Conservation (phyloP, 139 green algal genomes). For the Coelastrella sp. region DNA sequence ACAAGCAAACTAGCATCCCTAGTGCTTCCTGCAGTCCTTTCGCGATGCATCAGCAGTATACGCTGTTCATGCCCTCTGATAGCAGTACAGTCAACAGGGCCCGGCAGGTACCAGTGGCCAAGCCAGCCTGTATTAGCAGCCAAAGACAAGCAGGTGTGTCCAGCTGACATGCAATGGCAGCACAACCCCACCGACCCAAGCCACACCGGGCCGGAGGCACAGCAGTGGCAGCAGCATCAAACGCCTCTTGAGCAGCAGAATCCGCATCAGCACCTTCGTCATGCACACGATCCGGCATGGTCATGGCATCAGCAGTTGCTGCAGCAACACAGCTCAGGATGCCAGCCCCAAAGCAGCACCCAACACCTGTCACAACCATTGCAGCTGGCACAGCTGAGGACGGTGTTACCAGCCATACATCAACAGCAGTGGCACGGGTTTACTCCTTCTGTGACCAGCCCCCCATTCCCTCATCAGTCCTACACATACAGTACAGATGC, state of each 20-base stretch:
- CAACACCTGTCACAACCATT: background rate
- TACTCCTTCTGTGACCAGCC: background rate
- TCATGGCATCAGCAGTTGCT: background rate
- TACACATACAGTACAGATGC: background rate
- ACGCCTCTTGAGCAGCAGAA: background rate
- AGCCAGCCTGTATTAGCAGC: no score
- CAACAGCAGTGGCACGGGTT: background rate
- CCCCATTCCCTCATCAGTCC: background rate
- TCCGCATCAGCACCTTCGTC: no score
- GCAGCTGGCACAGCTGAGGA: no score
- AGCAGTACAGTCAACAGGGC: background rate
- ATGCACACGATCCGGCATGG: no score
- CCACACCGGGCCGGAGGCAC: no score
- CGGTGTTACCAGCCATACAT: background rate
- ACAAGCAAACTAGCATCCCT: background rate
- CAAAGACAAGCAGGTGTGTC: no score
- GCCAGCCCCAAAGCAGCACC: background rate
- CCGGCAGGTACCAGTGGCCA: no score
- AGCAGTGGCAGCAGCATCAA: no score
- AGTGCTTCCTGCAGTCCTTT: background rate
- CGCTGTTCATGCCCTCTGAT: background rate
- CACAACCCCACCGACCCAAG: no score
- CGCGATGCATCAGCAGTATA: background rate
- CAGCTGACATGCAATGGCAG: no score
- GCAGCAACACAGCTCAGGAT: background rate